phyloP scores from a whole-genome alignment of 345 rosid species.

The Arabis hirsuta region DNA sequence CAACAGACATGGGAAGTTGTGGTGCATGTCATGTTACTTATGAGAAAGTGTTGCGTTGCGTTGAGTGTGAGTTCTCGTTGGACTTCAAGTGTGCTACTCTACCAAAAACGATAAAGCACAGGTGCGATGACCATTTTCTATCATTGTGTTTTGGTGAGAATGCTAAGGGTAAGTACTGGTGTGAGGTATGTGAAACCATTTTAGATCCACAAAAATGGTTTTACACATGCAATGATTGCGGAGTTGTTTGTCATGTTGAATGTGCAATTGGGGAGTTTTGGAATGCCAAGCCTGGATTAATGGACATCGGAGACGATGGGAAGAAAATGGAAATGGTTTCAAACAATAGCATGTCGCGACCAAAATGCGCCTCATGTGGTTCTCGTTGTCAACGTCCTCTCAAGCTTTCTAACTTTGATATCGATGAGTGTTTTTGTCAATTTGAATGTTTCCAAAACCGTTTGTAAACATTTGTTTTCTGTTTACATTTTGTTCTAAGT shows the following conservation, averaged over 20 bases:
- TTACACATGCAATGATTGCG: constrained; percentile 15
- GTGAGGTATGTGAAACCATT: constrained; percentile 18
- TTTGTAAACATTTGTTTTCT: too few species aligned
- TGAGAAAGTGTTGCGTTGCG: background rate
- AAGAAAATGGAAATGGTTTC: background rate
- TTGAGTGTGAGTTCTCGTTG: background rate
- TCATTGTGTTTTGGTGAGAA: background rate
- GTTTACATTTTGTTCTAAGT: too few species aligned
- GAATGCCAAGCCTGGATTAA: background rate
- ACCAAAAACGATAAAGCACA: constrained; percentile 10
- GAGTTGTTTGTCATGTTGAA: constrained; percentile 1
- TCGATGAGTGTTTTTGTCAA: background rate
- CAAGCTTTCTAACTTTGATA: background rate
- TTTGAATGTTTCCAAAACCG: background rate
- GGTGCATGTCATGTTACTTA: background rate
- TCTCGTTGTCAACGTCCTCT: background rate
- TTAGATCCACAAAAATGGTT: constrained; percentile 19
- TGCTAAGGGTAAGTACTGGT: constrained; percentile 10
- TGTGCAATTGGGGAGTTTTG: constrained; percentile 2
- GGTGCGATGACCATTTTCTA: constrained; percentile 12
- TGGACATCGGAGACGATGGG: background rate
- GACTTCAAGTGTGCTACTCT: constrained; percentile 17
- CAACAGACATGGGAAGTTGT: background rate
- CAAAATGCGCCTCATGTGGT: constrained; percentile 3
- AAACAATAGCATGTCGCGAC: background rate